phyloP scores from a whole-genome alignment of 768 basidiomycete genomes.

The Megacollybia marginata region DNA sequence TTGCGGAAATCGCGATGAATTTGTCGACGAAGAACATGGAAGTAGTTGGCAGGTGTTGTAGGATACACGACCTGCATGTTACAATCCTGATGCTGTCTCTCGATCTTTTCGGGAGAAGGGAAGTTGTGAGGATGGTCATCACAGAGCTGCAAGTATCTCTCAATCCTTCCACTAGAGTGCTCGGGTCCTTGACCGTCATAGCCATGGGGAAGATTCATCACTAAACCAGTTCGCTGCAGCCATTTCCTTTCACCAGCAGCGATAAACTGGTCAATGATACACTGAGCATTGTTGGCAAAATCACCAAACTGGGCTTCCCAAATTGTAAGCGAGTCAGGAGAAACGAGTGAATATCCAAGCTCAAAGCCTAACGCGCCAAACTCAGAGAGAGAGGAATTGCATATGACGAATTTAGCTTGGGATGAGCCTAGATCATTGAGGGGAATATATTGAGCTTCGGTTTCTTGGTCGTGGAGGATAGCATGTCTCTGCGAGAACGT shows the following conservation, averaged over 20 bases:
- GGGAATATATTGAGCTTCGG: conserved; percentile 84
- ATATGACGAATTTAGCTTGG: conserved; percentile 91
- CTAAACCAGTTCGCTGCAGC: conserved; percentile 89
- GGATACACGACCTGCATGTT: conserved; percentile 99
- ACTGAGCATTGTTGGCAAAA: conserved; percentile 96
- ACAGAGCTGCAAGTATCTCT: conserved; percentile 95
- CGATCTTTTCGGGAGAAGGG: conserved; percentile 84
- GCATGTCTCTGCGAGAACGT: conserved; percentile 99
- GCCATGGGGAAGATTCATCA: conserved; percentile 87
- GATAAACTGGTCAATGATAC: conserved; percentile 98
- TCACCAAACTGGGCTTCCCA: conserved; percentile 99
- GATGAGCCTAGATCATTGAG: conserved; percentile 81
- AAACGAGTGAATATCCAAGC: conserved; percentile 96
- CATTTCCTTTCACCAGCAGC: conserved; percentile 97
- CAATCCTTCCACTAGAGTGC: conserved; percentile 92
- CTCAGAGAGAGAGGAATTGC: conserved; percentile 96
- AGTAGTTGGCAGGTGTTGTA: conserved; percentile 98
- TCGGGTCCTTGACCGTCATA: conserved; percentile 99
- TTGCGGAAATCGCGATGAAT: conserved; percentile 98
- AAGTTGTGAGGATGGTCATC: conserved; percentile 93
- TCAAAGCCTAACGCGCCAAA: conserved; percentile 95
- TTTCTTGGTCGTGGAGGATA: conserved; percentile 92
- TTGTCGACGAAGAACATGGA: conserved; percentile 96
- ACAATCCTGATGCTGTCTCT: conserved; percentile 96
- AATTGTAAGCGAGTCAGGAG: conserved; percentile 84